Evolutionary conservation across 371 early-diverging fungal genomes (phyloP), one percentile per base, ranked within the genome.

Genomic region (Funneliformis caledonium): DNA sequence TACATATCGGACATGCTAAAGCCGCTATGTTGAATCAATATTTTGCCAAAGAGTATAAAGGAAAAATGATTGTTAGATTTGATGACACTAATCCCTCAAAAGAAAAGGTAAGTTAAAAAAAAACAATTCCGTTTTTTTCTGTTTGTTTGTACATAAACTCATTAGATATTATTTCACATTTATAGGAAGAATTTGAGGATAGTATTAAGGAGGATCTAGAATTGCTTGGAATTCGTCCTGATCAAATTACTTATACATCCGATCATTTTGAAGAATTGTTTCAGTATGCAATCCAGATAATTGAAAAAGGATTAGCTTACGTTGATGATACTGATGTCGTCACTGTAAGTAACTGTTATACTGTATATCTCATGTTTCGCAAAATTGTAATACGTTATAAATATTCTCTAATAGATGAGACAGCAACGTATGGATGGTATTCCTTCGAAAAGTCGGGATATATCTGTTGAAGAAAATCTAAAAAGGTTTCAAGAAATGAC

Each of bases 21-120:
- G 99, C 99, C 61, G 99, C 99, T 11, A 88, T 99, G 62, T 86
- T 99, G 81, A 99, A 99, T 90, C 93, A 98, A 83, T 94, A 97
- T 91, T 96, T 99, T 92, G 99, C 99, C 9, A 88, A 93, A 26
- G 86, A 87, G 48, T 97, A 98, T 87, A 90, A 96, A 74, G 99
- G 99, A 72, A 95, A 94, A 84, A 82, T 99, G 84, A 94, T 99
- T 77, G 88, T 99, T 65, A 95, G 99, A 75, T 99, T 99, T 83
- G 99, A 99, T 87, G 99, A 99, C 89, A 99, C 99, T 76, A 99
- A 99, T 87, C 99, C 99, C 16, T 88, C 88, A 80, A 99, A 99
- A 88, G 99, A 99, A 88, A 96, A 96, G 91, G 90, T 83, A 69
- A 1, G 45, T 50, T 62, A 5, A n/a, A 10, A 19, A 45, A 12